Percentiles rank a stretch among this genome's conserved stretches.
Conservation (phyloP, 805 yeast genomes). For the Teunomyces kruisii region DNA sequence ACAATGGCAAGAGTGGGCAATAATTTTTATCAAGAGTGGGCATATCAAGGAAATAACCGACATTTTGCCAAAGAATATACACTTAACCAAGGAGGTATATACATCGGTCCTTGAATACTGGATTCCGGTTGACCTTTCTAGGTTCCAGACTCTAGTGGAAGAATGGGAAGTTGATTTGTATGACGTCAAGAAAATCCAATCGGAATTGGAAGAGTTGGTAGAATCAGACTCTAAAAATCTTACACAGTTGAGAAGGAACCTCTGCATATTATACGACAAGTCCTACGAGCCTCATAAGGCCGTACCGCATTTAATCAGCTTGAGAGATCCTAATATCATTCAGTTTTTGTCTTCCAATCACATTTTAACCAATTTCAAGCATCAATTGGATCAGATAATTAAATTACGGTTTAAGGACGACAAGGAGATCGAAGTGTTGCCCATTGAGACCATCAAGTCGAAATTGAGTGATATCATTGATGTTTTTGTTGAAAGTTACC, state of each 20-base stretch:
- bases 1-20: conserved; percentile 69
- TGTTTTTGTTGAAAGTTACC: conserved; percentile 61
- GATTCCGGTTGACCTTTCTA: conserved; percentile 24
- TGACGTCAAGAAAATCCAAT: conserved; percentile 44
- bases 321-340: conserved; percentile 56
- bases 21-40: conserved; percentile 48
- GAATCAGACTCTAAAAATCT: conserved; percentile 12
- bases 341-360: conserved; percentile 63
- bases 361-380: conserved; percentile 50
- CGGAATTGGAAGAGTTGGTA: conserved; percentile 47
- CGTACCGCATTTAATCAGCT: conserved; percentile 56
- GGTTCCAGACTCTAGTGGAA: conserved; percentile 44
- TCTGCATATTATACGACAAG: conserved; percentile 56
- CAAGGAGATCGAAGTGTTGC: conserved; percentile 37
- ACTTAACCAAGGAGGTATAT: conserved; percentile 28
- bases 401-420: conserved; percentile 34
- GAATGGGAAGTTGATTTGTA: conserved; percentile 60
- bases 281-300: conserved; percentile 62
- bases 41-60: conserved; percentile 49
- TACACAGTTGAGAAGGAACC: conserved; percentile 35
- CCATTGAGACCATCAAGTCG: conserved; percentile 40
- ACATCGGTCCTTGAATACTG: conserved; percentile 50
- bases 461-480: conserved; percentile 46
- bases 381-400: conserved; percentile 53
- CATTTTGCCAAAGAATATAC: conserved; percentile 52